A percentile compares a stretch with the other conserved stretches of the same genome.
Evolutionary conservation across 73 alveolate species (phyloP).

Genomic region (Paramecium sexaurelia): DNA sequence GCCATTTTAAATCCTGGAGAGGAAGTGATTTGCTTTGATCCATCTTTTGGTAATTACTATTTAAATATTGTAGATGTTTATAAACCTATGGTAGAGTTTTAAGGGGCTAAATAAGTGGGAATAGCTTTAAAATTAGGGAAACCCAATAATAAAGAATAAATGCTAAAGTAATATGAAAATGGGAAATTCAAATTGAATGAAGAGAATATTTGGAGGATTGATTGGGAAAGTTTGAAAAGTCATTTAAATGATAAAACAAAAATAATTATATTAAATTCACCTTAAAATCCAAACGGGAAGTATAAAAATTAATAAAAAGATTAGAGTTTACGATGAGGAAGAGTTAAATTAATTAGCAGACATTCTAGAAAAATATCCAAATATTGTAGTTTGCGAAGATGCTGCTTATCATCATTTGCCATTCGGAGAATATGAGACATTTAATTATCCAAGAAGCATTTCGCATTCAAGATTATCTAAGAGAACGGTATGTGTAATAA

Average conservation of each 20-base stretch:
- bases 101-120: slow-evolving; percentile 47
- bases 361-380: slow-evolving; percentile 75
- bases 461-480: slow-evolving; percentile 73
- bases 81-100: slow-evolving; percentile 47
- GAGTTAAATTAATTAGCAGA: slow-evolving; percentile 80
- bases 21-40: slow-evolving; percentile 60
- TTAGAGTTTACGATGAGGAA: slow-evolving; percentile 69
- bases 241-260: slow-evolving; percentile 76
- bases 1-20: slow-evolving; percentile 46
- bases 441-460: slow-evolving; percentile 72
- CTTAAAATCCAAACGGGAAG: slow-evolving; percentile 93
- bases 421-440: slow-evolving; percentile 72
- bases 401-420: slow-evolving; percentile 88
- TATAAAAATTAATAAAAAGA: background rate
- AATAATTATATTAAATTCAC: slow-evolving; percentile 78
- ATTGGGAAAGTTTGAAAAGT: slow-evolving; percentile 72
- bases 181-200: background rate
- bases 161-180: slow-evolving; percentile 6
- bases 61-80: background rate
- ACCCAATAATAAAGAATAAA: background rate
- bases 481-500: slow-evolving; percentile 77
- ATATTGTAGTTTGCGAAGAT: slow-evolving; percentile 80
- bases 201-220: slow-evolving; percentile 72
- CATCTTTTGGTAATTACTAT: slow-evolving; percentile 33
- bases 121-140: slow-evolving; percentile 39